Percentiles rank a stretch among this genome's conserved stretches.
These are phyloP conservation scores for Eucalyptus sideroxylon DNA, from an alignment of 345 rosid species.

Conservation along the genomic window DNA sequence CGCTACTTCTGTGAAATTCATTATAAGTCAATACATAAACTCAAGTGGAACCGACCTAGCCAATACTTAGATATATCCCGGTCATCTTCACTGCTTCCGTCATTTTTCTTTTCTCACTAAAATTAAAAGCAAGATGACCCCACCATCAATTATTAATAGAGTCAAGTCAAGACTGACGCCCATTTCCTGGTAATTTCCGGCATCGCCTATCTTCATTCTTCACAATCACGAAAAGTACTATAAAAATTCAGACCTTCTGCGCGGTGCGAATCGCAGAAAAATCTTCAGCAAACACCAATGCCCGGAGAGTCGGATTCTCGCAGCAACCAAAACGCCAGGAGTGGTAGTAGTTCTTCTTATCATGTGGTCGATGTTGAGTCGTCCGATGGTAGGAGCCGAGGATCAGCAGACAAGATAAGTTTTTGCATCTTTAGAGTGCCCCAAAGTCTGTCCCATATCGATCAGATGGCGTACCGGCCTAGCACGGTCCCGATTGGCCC, in stretches of 20 bases:
- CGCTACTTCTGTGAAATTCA: neutral
- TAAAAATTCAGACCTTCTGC: neutral
- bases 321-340: neutral
- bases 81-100: neutral
- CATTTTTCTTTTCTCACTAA: neutral
- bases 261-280: neutral
- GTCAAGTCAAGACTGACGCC: neutral
- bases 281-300: neutral
- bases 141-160: neutral
- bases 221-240: neutral
- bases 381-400: constrained; percentile 18
- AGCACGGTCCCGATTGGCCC: constrained; percentile 65
- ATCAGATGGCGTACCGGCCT: constrained; percentile 52
- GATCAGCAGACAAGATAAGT: neutral
- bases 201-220: neutral
- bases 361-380: neutral
- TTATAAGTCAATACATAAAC: neutral
- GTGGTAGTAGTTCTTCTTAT: neutral
- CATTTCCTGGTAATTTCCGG: neutral
- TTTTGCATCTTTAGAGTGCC: constrained; percentile 40
- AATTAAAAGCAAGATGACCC: neutral
- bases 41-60: neutral
- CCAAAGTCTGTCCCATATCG: constrained; percentile 21
- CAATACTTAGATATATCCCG: neutral
- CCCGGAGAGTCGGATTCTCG: neutral